Conservation (phyloP, 805 yeast species). For the Clavispora carvajalis region DNA sequence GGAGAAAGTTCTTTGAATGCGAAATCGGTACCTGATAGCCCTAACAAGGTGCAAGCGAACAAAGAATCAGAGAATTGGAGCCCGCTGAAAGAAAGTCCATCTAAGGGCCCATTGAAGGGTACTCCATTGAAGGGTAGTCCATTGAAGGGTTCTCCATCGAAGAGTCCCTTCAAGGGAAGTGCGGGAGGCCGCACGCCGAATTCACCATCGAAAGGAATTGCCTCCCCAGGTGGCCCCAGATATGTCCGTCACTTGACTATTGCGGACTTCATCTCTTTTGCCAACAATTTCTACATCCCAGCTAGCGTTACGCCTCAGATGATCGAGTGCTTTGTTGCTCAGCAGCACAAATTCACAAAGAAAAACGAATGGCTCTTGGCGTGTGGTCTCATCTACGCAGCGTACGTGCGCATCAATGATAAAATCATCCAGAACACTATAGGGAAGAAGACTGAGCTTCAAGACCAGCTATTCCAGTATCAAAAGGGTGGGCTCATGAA, state of each 20-base stretch:
- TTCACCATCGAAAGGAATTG: background rate
- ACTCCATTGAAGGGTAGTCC: background rate
- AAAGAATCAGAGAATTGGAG: too few relatives aligned
- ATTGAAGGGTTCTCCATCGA: conserved; percentile 1
- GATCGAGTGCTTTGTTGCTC: conserved; percentile 44
- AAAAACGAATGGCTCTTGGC: conserved; percentile 65
- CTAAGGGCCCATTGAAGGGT: conserved; percentile 16
- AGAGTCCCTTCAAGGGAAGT: conserved; percentile 17
- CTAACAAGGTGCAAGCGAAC: too few relatives aligned
- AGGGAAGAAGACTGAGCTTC: conserved; percentile 44
- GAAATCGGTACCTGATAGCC: background rate
- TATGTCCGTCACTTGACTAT: conserved; percentile 21
- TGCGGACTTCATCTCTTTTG: conserved; percentile 39
- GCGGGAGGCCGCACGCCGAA: conserved; percentile 2
- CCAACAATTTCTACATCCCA: conserved; percentile 63
- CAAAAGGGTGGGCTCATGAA: conserved; percentile 51
- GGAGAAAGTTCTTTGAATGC: background rate
- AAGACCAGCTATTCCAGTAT: conserved; percentile 45
- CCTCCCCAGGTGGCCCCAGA: conserved; percentile 8
- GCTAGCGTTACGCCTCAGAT: conserved; percentile 45
- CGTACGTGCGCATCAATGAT: conserved; percentile 51
- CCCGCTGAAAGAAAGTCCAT: conserved; percentile 12
- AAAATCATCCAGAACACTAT: conserved; percentile 39
- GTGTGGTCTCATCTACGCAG: conserved; percentile 60
- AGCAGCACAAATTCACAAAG: conserved; percentile 45